Evolutionary conservation across 192 early-diverging fungal species (phyloP), one percentile per base, ranked within the genome.

Genomic region (Oehlia diaphana): DNA sequence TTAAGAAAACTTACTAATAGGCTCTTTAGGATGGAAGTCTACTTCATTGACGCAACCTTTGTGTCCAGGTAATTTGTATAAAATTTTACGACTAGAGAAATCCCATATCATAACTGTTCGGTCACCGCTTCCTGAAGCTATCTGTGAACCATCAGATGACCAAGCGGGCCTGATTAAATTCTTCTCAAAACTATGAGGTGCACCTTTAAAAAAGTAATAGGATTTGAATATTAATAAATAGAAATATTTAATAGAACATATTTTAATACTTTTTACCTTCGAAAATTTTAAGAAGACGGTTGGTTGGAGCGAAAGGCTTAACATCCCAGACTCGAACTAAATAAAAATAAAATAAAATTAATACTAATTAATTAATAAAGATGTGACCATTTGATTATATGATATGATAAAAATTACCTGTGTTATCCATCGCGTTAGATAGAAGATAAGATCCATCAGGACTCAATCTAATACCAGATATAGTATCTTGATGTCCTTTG

Each of bases 171-270:
- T 88, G 44, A 98, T 90, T 53, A 99, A 87, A 73, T 96, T 96
- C 88, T 95, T 96, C 76, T 99, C 98, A 80, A 94, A 96, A 21
- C 96, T 96, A 78, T 98, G 96, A 33, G 96, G 96, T 5, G 97
- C 97, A 8, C 96, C 95, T 81, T 47, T 78, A 42, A 62, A 8
- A 47, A 37, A 21, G 1, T 58, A 4, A 58, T 58, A 58, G 8
- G 13, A 8, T 53, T 53, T 68, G 67, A n/a, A 14, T 33, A 37
- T 21, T 7, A 19, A 19, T 21, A 37, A 37, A 21, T 37, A 37
- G 35, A 21, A 42, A 47, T 31, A 9, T 68, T 85, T 0, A 9
- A 74, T 31, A 31, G 31, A 31, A 31, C 31, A 31, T 31, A 31
- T 31, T 42, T 31, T 3, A 53, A 28, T 58, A 39, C 35, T 33